Percentiles rank a stretch among this genome's conserved stretches.
Evolutionary conservation across 1,139 yeast species (phyloP).

Genomic region (Yamadazyma taylorii): DNA sequence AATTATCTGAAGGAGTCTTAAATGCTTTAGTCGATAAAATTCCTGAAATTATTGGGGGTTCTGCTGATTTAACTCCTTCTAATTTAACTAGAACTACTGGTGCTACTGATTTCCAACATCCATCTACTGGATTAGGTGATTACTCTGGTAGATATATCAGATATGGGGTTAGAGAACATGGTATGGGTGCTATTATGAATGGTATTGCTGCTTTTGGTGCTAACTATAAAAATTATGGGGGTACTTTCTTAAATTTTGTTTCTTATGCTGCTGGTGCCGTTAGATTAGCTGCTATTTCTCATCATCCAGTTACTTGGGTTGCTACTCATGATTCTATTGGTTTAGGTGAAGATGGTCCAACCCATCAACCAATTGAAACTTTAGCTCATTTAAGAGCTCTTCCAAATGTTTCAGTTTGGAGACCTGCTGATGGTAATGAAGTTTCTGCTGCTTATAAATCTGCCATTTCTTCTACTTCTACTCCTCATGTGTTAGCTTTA

Average conservation of each 20-base stretch:
- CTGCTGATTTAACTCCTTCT: conserved; percentile 98
- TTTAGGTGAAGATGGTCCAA: conserved; percentile 99
- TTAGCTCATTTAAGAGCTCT: conserved; percentile 96
- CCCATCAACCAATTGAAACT: conserved; percentile 99
- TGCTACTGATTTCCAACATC: conserved; percentile 93
- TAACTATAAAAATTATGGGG: conserved; percentile 91
- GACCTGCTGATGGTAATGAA: conserved; percentile 99
- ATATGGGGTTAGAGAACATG: conserved; percentile 99
- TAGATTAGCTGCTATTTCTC: conserved; percentile 90
- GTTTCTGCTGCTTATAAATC: conserved; percentile 92
- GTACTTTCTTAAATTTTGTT: conserved; percentile 97
- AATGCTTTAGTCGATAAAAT: conserved; percentile 60
- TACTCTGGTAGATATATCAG: conserved; percentile 93
- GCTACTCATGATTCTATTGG: conserved; percentile 99
- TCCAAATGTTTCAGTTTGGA: conserved; percentile 96
- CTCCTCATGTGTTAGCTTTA: conserved; percentile 89
- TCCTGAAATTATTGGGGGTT: conserved; percentile 96
- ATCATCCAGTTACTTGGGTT: conserved; percentile 93
- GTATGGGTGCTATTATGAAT: conserved; percentile 98
- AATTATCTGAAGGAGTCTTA: conserved; percentile 84
- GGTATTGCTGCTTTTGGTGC: conserved; percentile 97
- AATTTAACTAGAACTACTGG: conserved; percentile 89
- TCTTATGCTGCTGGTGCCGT: conserved; percentile 98
- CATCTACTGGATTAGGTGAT: conserved; percentile 76
- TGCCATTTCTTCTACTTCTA: conserved; percentile 67